Conservation (phyloP, 352 stramenopile genomes). For the Globisporangium sylvaticum region DNA sequence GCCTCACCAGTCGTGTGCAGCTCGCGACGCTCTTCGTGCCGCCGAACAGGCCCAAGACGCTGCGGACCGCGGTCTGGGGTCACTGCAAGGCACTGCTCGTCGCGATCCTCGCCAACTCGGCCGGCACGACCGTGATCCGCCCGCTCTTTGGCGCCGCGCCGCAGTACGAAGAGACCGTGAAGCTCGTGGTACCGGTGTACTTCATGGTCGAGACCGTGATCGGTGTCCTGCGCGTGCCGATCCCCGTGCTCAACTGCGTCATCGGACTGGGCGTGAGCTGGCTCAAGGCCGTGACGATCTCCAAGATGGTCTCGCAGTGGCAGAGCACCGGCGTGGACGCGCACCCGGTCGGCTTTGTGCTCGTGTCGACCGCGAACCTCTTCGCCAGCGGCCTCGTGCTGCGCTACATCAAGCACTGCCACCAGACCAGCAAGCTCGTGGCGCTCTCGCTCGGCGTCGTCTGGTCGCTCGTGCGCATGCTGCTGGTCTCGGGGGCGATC, state of each 20-base stretch:
- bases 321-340: conserved; percentile 29
- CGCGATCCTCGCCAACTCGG: conserved; percentile 55
- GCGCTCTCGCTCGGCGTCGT: conserved; percentile 31
- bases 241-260: conserved; percentile 40
- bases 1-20: conserved; percentile 43
- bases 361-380: conserved; percentile 64
- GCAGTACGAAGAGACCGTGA: conserved; percentile 54
- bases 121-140: conserved; percentile 61
- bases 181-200: conserved; percentile 61
- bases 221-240: conserved; percentile 35
- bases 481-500: conserved; percentile 33
- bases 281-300: conserved; percentile 70
- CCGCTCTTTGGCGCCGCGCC: conserved; percentile 49
- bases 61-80: conserved; percentile 24
- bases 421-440: conserved; percentile 31
- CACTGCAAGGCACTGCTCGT: conserved; percentile 48
- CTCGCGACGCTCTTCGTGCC: conserved; percentile 39
- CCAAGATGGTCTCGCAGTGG: conserved; percentile 65
- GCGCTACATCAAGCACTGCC: conserved; percentile 51
- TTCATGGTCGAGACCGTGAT: conserved; percentile 37
- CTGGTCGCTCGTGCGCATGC: conserved; percentile 44
- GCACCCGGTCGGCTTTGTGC: conserved; percentile 55
- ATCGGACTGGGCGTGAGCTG: conserved; percentile 61
- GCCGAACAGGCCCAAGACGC: conserved; percentile 27
- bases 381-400: conserved; percentile 61